Conservation (phyloP, 2,329 filamentous ascomycete species). For the Aspergillus sp. region DNA sequence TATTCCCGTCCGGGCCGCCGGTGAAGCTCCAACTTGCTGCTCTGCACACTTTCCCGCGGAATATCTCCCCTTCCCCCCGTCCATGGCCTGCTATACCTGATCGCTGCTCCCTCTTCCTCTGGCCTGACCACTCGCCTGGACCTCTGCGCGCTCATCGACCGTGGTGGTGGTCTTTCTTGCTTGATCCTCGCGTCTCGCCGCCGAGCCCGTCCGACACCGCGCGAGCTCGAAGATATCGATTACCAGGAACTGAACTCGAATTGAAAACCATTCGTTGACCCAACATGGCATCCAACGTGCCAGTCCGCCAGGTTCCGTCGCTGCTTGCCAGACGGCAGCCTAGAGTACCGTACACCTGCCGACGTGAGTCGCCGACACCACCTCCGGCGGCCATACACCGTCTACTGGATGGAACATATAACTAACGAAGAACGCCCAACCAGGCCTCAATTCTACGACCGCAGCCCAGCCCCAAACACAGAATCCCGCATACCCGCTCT, state of each 20-base stretch:
- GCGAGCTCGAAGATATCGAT: conserved; percentile 5
- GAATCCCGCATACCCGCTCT: conserved; percentile 41
- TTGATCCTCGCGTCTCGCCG: conserved; percentile 11
- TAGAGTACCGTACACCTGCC: conserved; percentile 18
- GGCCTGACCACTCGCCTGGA: conserved; percentile 6
- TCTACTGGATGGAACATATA: too few relatives aligned
- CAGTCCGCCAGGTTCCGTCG: conserved; percentile 23
- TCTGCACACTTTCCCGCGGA: conserved; percentile 14
- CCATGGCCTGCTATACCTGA: conserved; percentile 8
- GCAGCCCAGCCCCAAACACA: conserved; percentile 29
- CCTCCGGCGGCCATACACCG: too few relatives aligned
- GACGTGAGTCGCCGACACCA: conserved; percentile 26
- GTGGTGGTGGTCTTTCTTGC: conserved; percentile 19
- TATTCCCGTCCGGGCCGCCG: conserved; percentile 31
- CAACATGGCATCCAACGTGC: conserved; percentile 27
- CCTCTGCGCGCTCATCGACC: conserved; percentile 10
- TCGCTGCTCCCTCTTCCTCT: conserved; percentile 2
- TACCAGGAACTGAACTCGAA: conserved; percentile 7
- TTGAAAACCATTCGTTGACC: not conserved
- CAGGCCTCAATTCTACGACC: conserved; percentile 29
- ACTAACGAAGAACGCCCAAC: not conserved
- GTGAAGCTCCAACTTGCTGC: conserved; percentile 32
- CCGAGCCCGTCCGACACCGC: conserved; percentile 12
- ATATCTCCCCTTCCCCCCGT: conserved; percentile 10
- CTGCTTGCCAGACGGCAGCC: conserved; percentile 28